Base-by-base conservation (phyloP, 1,284 basidiomycete species). In the Entoloma clypeatum region DNA sequence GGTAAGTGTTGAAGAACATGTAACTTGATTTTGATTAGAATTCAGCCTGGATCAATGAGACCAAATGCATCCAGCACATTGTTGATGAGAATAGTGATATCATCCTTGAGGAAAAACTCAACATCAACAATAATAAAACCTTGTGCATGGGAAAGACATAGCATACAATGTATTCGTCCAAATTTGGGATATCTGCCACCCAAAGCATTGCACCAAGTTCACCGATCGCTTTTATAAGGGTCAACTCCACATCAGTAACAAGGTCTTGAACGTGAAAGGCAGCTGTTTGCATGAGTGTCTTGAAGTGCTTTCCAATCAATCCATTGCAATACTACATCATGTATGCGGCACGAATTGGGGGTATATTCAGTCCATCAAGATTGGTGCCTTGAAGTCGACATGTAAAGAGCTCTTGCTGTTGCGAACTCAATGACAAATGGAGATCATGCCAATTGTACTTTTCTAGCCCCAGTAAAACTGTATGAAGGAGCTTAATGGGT, bases 401-500 rank as follows among this genome's bases (percentile, higher is more conserved):
- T 1, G 29, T 10, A 38, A 33, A 43, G 2, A 33, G 19, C 9
- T 27, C 28, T 13, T 25, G 13, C 5, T 36, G n/a, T 9, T 8
- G 18, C 2, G 31, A 10, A 14, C 21, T 18, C 38, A 31, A 42
- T n/a, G 32, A 30, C 4, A 41, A 36, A 17, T 49, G 35, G 0
- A 52, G 32, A 1, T 30, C 26, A 25, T 54, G 47, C 60, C 59
- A 69, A 0, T 56, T 39, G 44, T 69, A 67, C 35, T 68, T 69
- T 7, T 58, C 47, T 7, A 61, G 39, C 0, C 66, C 64, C 2
- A 69, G 59, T 0, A 66, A 46, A 19, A 64, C 52, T 0, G 62
- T 63, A 35, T 67, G 67, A 1, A 69, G 49, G 16, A 68, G 60
- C 41, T 69, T 59, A 6, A 64, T 53, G 3, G 64, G 62, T 0